phyloP scores from a whole-genome alignment of 768 basidiomycete species.

The Hypsizygus marmoreus region DNA sequence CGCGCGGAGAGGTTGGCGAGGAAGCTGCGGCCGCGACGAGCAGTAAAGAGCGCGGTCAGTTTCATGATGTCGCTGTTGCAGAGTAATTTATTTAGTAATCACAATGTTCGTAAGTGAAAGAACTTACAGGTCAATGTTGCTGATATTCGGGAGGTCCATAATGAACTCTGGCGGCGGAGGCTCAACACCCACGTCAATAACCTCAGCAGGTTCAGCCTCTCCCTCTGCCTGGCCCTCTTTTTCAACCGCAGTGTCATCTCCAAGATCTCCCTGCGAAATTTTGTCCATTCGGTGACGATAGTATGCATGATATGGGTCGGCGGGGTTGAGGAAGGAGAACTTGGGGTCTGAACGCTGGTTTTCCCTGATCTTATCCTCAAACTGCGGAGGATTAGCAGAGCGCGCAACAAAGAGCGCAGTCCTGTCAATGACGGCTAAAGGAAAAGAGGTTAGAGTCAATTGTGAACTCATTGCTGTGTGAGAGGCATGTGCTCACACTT shows the following conservation, averaged over 20 bases:
- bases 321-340: slow-evolving; percentile 97
- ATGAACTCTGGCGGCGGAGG: slow-evolving; percentile 84
- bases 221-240: slow-evolving; percentile 46
- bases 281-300: slow-evolving; percentile 91
- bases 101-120: background rate
- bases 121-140: slow-evolving; percentile 87
- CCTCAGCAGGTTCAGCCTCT: slow-evolving; percentile 38
- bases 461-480: slow-evolving; percentile 15
- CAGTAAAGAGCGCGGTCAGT: slow-evolving; percentile 93
- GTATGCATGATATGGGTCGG: slow-evolving; percentile 98
- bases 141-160: slow-evolving; percentile 85
- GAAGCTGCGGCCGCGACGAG: slow-evolving; percentile 86
- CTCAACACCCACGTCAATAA: slow-evolving; percentile 68
- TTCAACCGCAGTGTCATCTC: slow-evolving; percentile 56
- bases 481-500: slow-evolving; percentile 69
- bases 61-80: slow-evolving; percentile 94
- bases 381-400: slow-evolving; percentile 89
- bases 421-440: slow-evolving; percentile 88
- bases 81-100: slow-evolving; percentile 8
- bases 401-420: slow-evolving; percentile 91
- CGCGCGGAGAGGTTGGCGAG: slow-evolving; percentile 80
- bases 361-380: slow-evolving; percentile 97
- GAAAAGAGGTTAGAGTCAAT: slow-evolving; percentile 8
- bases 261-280: slow-evolving; percentile 71
- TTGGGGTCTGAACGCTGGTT: slow-evolving; percentile 95